Evolutionary conservation across 208 protist genomes (phyloP).

Genomic region (Acanthamoeba castellanii): DNA sequence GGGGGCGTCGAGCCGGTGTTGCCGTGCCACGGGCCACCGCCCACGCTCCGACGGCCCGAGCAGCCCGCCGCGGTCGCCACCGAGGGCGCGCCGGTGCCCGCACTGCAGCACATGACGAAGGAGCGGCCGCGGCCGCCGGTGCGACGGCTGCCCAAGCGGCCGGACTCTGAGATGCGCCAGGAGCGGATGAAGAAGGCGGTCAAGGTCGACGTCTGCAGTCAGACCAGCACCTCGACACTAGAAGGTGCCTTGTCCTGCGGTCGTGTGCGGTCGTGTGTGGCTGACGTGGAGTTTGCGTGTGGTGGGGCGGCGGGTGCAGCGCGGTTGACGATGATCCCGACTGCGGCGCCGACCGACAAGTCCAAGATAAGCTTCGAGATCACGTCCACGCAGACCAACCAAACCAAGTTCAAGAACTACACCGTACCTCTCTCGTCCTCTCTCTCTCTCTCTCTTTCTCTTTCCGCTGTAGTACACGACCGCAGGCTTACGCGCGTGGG

Average conservation of each 20-base stretch:
- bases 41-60: not conserved
- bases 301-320: not conserved
- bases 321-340: not conserved
- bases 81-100: too few relatives aligned
- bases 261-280: not conserved
- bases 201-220: not conserved
- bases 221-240: not conserved
- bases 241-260: not conserved
- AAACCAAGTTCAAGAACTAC: constrained; percentile 14
- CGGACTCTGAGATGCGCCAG: not conserved
- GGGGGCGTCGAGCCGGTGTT: not conserved
- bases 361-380: not conserved
- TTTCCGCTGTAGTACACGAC: not conserved
- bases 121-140: not conserved
- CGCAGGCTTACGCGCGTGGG: too few relatives aligned
- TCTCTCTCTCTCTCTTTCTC: not conserved
- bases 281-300: not conserved
- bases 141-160: not conserved
- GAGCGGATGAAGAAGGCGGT: not conserved
- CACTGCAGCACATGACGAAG: not conserved
- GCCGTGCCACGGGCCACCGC: not conserved
- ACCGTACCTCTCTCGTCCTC: not conserved
- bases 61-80: too few relatives aligned
- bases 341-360: not conserved
- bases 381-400: not conserved